Percentiles rank a stretch among this genome's conserved stretches.
Conservation (phyloP, 257 asterid genomes). For the Scutellaria minor region DNA sequence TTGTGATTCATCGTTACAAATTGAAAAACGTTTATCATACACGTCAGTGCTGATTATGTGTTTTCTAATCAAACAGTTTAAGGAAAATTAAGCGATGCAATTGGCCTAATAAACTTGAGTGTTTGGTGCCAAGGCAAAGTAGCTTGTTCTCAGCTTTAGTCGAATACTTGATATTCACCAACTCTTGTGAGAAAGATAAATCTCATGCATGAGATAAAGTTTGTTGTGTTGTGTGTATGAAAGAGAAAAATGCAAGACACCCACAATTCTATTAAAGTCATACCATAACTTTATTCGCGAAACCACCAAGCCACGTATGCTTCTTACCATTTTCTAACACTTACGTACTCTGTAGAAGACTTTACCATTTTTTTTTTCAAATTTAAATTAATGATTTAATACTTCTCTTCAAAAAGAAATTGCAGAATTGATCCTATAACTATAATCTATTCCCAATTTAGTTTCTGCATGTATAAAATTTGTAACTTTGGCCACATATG, state of each 20-base stretch:
- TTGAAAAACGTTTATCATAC: background rate
- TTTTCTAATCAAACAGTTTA: background rate
- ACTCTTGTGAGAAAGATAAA: background rate
- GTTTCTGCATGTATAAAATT: too few species aligned
- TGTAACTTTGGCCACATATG: too few species aligned
- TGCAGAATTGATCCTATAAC: background rate
- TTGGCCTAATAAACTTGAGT: too few species aligned
- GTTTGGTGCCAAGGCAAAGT: slow-evolving; percentile 14
- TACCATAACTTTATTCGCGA: slow-evolving; percentile 32
- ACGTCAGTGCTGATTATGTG: too few species aligned
- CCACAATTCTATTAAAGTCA: slow-evolving; percentile 27
- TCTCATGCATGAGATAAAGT: slow-evolving; percentile 33
- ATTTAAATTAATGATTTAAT: background rate
- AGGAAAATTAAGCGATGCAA: background rate
- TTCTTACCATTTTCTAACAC: background rate
- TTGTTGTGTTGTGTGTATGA: slow-evolving; percentile 4
- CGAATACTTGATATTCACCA: slow-evolving; percentile 12
- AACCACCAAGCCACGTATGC: slow-evolving; percentile 25
- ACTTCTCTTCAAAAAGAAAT: too few species aligned
- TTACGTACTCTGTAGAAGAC: slow-evolving; percentile 3
- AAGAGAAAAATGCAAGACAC: slow-evolving; percentile 19
- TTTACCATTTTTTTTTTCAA: background rate
- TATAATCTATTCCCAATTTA: too few species aligned
- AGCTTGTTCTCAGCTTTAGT: background rate
- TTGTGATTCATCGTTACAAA: too few species aligned